phyloP scores from a whole-genome alignment of 257 asterid species.

The Plectranthus barbatus region DNA sequence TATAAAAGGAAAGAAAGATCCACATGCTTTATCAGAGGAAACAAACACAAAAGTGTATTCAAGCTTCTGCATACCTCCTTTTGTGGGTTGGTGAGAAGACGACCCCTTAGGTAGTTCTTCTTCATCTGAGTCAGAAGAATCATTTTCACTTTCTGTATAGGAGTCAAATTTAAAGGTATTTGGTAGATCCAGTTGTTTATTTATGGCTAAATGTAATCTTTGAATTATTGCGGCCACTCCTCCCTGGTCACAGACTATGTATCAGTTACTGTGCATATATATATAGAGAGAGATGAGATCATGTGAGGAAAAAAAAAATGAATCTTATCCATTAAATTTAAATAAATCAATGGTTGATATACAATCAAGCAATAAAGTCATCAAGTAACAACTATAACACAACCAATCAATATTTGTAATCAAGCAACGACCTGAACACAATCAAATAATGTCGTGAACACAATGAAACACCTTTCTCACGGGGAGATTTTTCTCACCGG shows the following conservation, averaged over 20 bases:
- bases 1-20: not conserved
- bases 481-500: too few relatives aligned
- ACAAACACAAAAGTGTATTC: not conserved
- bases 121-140: slow-evolving; percentile 41
- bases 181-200: slow-evolving; percentile 53
- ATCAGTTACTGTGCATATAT: not conserved
- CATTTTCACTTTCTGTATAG: slow-evolving; percentile 30
- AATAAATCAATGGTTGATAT: too few relatives aligned
- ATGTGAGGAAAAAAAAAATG: too few relatives aligned
- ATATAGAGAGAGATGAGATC: too few relatives aligned
- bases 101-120: slow-evolving; percentile 34
- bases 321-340: too few relatives aligned
- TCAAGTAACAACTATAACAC: too few relatives aligned
- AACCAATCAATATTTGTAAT: too few relatives aligned
- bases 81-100: slow-evolving; percentile 20
- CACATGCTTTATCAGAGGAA: not conserved
- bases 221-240: slow-evolving; percentile 73
- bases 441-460: too few relatives aligned
- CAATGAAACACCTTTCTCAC: too few relatives aligned
- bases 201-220: slow-evolving; percentile 38
- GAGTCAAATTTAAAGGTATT: slow-evolving; percentile 14
- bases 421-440: too few relatives aligned
- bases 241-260: slow-evolving; percentile 48
- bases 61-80: slow-evolving; percentile 39
- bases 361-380: too few relatives aligned